Conservation (phyloP, 31 red algal species). For the Bonnemaisonia californica region DNA sequence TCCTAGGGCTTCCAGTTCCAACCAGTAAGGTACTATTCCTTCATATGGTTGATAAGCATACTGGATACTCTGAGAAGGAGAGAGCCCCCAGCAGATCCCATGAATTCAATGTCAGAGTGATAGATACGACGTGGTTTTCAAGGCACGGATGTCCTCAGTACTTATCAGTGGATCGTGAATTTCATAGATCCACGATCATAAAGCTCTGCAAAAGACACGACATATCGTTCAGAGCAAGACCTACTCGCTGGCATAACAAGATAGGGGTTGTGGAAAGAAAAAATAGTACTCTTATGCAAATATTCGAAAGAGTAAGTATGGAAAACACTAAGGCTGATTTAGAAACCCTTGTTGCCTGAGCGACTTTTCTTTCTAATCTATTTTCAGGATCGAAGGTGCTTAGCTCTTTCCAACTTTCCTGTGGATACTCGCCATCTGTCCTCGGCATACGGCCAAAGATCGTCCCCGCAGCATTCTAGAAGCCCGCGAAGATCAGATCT, state of each 20-base stretch:
- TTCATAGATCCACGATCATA: background rate
- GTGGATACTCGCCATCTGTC: conserved; percentile 21
- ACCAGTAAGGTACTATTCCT: conserved; percentile 11
- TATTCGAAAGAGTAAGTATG: background rate
- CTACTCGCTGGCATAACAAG: conserved; percentile 31
- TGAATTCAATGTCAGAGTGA: background rate
- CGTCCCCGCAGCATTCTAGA: conserved; percentile 6
- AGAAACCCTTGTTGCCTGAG: conserved; percentile 4
- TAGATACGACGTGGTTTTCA: background rate
- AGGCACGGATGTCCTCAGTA: background rate
- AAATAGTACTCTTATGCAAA: conserved; percentile 15
- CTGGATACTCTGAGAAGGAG: background rate
- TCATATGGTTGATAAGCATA: conserved; percentile 21
- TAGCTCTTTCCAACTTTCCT: conserved; percentile 9
- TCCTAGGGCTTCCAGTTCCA: background rate
- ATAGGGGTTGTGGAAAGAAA: conserved; percentile 43
- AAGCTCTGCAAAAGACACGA: background rate
- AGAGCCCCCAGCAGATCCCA: background rate
- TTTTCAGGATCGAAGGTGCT: conserved; percentile 10
- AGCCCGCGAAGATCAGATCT: background rate
- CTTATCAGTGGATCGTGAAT: conserved; percentile 16
- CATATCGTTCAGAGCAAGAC: conserved; percentile 4
- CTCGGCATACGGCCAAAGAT: background rate
- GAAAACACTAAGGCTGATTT: background rate
- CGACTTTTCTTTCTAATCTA: conserved; percentile 21